These are phyloP conservation scores for Cytospora chrysosperma DNA, from an alignment of 2,329 filamentous ascomycete genomes.

Conservation along the genomic window DNA sequence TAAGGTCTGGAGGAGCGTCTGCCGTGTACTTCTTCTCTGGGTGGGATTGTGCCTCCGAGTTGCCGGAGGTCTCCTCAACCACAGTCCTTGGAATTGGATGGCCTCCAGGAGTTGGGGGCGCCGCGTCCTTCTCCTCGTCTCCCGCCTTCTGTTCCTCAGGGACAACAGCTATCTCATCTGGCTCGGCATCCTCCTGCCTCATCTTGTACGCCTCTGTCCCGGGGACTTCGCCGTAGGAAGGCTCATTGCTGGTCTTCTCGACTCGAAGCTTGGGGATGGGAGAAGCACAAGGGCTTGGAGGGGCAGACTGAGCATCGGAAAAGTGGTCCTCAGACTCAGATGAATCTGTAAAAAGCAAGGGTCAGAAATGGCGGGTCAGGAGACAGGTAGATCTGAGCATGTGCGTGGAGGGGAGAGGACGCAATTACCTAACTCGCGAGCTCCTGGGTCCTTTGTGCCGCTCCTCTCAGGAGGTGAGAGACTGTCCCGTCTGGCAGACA, in stretches of 20 bases:
- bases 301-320: conserved; percentile 54
- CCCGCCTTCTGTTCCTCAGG: conserved; percentile 34
- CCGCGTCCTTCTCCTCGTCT: conserved; percentile 29
- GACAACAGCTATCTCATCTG: conserved; percentile 59
- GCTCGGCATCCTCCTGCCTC: conserved; percentile 56
- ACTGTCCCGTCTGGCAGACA: conserved; percentile 38
- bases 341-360: conserved; percentile 38
- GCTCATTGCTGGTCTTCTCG: conserved; percentile 57
- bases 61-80: conserved; percentile 51
- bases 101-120: conserved; percentile 36
- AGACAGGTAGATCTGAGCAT: neutral
- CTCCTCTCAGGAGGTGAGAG: conserved; percentile 42
- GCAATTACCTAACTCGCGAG: conserved; percentile 56
- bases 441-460: conserved; percentile 54
- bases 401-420: neutral
- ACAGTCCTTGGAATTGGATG: conserved; percentile 51
- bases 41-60: conserved; percentile 44
- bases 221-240: conserved; percentile 61
- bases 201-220: conserved; percentile 58
- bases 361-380: neutral
- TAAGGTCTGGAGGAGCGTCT: conserved; percentile 54
- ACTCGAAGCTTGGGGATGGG: conserved; percentile 59
- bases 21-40: conserved; percentile 46
- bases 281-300: conserved; percentile 44
- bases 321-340: conserved; percentile 71